Conservation (phyloP, 305 asterid genomes). For the Solanum hybrid region DNA sequence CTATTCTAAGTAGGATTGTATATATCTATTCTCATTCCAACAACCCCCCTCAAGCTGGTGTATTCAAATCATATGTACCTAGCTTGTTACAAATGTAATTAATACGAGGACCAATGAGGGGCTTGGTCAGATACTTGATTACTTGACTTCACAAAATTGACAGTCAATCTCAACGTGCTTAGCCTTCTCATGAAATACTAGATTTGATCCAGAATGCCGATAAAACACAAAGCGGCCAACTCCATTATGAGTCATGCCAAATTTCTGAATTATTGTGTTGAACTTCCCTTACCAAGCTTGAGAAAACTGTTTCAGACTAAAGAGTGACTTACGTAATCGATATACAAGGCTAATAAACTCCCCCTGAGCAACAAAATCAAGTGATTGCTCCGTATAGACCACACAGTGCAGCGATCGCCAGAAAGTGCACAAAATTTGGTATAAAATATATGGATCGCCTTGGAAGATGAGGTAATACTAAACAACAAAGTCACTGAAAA, state of each 20-base stretch:
- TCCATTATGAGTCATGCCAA: neutral
- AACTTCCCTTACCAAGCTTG: neutral
- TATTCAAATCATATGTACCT: neutral
- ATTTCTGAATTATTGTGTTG: neutral
- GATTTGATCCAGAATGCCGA: neutral
- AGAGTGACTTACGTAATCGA: neutral
- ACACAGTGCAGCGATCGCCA: neutral
- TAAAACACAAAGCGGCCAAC: neutral
- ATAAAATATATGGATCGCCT: neutral
- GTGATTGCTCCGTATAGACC: neutral
- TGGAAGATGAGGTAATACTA: neutral
- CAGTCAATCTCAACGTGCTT: neutral
- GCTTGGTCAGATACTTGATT: neutral
- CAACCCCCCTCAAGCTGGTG: neutral
- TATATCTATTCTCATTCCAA: neutral
- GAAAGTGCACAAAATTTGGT: neutral
- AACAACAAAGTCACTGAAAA: neutral
- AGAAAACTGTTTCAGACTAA: neutral
- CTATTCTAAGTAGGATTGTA: neutral
- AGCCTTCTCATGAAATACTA: neutral
- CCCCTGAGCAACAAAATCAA: neutral
- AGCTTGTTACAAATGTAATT: neutral
- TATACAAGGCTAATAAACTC: neutral
- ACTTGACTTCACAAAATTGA: neutral
- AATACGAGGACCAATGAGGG: neutral